Conservation (phyloP, 192 early-diverging fungal species). For the Coemansia sp. region DNA sequence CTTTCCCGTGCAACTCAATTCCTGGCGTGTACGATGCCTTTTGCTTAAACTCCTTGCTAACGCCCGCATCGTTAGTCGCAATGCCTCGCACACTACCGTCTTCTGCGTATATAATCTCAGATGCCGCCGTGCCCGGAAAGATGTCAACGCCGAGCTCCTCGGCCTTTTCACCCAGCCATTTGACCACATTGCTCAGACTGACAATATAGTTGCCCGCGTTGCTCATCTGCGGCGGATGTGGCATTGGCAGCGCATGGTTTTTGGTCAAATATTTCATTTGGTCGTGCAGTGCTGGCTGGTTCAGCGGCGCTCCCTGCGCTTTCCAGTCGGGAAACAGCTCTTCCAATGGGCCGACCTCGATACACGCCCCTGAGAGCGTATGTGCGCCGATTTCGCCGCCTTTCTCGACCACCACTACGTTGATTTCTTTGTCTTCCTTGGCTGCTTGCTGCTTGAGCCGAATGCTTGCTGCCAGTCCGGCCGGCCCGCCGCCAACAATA, state of each 20-base stretch:
- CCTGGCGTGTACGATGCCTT: constrained; percentile 92
- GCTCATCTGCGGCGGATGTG: constrained; percentile 92
- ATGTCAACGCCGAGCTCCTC: constrained; percentile 95
- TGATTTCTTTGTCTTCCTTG: constrained; percentile 76
- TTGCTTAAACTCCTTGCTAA: constrained; percentile 82
- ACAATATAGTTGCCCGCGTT: constrained; percentile 98
- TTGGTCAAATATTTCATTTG: constrained; percentile 82
- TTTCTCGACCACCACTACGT: constrained; percentile 93
- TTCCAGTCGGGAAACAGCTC: constrained; percentile 99
- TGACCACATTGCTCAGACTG: constrained; percentile 87
- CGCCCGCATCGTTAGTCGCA: constrained; percentile 92
- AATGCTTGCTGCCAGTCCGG: constrained; percentile 94
- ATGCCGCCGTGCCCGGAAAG: constrained; percentile 89
- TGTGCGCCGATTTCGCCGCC: constrained; percentile 92
- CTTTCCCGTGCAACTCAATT: constrained; percentile 91
- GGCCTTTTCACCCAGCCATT: constrained; percentile 96
- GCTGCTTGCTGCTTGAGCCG: constrained; percentile 87
- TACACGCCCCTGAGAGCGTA: constrained; percentile 91
- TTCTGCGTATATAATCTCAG: constrained; percentile 89
- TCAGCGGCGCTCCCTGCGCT: constrained; percentile 89
- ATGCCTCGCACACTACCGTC: constrained; percentile 91
- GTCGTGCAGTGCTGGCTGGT: constrained; percentile 81
- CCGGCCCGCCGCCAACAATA: constrained; percentile 93
- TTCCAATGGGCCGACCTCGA: constrained; percentile 88
- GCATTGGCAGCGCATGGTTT: constrained; percentile 74